Percentiles rank a stretch among this genome's conserved stretches.
These are phyloP conservation scores for Handroanthus guayacan DNA, from an alignment of 257 asterid species.

Conservation along the genomic window DNA sequence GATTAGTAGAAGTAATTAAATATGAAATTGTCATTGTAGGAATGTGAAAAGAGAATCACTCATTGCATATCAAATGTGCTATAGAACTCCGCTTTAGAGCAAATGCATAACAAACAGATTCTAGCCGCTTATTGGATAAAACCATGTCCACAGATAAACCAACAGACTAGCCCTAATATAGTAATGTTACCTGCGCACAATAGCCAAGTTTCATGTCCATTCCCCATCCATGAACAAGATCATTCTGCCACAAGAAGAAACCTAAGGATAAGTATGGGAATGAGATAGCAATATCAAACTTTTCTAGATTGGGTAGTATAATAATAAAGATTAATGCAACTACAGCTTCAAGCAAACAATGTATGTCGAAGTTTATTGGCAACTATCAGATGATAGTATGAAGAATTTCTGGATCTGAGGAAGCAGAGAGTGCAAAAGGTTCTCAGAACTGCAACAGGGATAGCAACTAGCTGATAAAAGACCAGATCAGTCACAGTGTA, in stretches of 20 bases:
- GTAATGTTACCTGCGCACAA: slow-evolving; percentile 75
- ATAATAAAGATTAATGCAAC: slow-evolving; percentile 9
- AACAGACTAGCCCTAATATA: neutral
- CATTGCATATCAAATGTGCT: neutral
- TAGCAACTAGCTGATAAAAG: neutral
- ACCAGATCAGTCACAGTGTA: slow-evolving; percentile 4
- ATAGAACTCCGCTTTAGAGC: slow-evolving; percentile 1
- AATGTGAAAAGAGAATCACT: slow-evolving; percentile 13
- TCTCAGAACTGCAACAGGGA: neutral
- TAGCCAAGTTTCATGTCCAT: slow-evolving; percentile 97
- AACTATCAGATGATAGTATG: neutral
- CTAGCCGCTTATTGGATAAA: slow-evolving; percentile 2
- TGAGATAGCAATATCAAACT: slow-evolving; percentile 22
- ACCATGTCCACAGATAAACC: slow-evolving; percentile 1
- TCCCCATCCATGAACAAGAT: slow-evolving; percentile 99
- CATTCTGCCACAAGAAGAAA: slow-evolving; percentile 66
- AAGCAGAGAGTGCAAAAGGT: neutral
- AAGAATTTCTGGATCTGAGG: slow-evolving; percentile 13
- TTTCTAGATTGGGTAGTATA: slow-evolving; percentile 16
- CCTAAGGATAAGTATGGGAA: slow-evolving; percentile 24
- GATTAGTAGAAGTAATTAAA: neutral
- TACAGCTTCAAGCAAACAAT: slow-evolving; percentile 21
- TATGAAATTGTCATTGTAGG: slow-evolving; percentile 3
- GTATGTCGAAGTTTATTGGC: neutral
- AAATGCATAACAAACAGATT: slow-evolving; percentile 9